These are phyloP conservation scores for Juglanconis sp. DNA, from an alignment of 2,329 filamentous ascomycete genomes.

Conservation along the genomic window DNA sequence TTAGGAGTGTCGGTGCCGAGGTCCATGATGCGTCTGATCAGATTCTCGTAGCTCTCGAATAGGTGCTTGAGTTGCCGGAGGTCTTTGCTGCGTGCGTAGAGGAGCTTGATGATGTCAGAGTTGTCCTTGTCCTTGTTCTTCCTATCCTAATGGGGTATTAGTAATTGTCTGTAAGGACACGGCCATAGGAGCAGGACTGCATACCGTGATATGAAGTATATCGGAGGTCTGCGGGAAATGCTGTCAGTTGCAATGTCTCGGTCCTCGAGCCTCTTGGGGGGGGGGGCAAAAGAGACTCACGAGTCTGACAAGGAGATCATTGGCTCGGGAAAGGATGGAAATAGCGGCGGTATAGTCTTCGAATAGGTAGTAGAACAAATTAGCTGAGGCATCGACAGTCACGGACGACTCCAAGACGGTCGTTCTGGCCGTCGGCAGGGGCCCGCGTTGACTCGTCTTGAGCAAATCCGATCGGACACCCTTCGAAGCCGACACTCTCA, in stretches of 20 bases:
- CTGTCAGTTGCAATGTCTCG: background rate
- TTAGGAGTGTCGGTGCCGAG: conserved; percentile 30
- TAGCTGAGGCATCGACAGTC: conserved; percentile 50
- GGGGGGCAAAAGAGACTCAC: conserved; percentile 31
- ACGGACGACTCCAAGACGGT: conserved; percentile 24
- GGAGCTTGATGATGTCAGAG: conserved; percentile 51
- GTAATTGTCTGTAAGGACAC: background rate
- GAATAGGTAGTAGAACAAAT: conserved; percentile 65
- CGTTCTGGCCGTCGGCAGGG: background rate
- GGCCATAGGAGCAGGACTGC: conserved; percentile 11
- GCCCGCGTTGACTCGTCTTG: background rate
- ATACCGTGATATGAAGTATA: conserved; percentile 34
- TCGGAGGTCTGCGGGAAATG: conserved; percentile 28
- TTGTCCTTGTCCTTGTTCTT: conserved; percentile 36
- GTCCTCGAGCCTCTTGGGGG: background rate
- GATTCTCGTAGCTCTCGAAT: conserved; percentile 57
- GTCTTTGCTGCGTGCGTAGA: conserved; percentile 60
- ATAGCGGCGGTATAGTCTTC: conserved; percentile 63
- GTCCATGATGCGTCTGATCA: conserved; percentile 57
- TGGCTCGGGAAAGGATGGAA: conserved; percentile 47
- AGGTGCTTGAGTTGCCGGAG: conserved; percentile 58
- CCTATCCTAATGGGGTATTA: conserved; percentile 14
- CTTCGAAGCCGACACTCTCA: conserved; percentile 40
- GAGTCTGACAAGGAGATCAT: conserved; percentile 44
- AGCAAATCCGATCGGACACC: conserved; percentile 31